Base-by-base conservation (phyloP, 2,329 filamentous ascomycete species). In the Madurella mycetomatis region DNA sequence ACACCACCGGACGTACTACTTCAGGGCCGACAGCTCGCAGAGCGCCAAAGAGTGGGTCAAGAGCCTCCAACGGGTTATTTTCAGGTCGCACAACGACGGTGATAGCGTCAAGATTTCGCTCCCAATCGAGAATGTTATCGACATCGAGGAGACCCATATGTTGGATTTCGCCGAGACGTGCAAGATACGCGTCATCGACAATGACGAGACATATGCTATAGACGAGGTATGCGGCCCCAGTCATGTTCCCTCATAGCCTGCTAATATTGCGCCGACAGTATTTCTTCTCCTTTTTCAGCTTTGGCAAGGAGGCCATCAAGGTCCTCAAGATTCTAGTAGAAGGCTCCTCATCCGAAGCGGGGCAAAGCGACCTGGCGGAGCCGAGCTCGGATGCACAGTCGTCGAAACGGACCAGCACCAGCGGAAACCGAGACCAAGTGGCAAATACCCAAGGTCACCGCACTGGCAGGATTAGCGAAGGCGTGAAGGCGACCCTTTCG, bases 1-100 rank as follows among this genome's bases (percentile, higher is more conserved):
- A 0, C 83, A 92, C 66, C 83, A 92, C 58, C 82, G 90, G 51
- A 91, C 84, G 1, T 96, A 94, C 71, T 81, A 90, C 64, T 95
- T 97, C 75, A 85, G 84, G 65, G 94, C 92, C 39, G 94, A 99
- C 68, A 96, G 90, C 67, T 79, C 83, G 1, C 80, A 85, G 4
- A 96, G 89, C 67, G 94, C 94, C 11, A 94, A 90, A 69, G 94
- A 97, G 75, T 99, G 94, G 94, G 92, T 96, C 44, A 94, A 94
- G 71, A 85, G 88, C 50, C 76, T 99, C 25, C 92, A 96, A 67
- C 88, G 94, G 56, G 92, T 96, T 62, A 96, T 97, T 54, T 97
- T 97, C 67, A 82, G 92, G 48, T 92, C 91, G 11, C 92, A 95
- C 72, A 97, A 97, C 66, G 92, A 96, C 59, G 92, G 94, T 9